Base-by-base conservation (phyloP, 2,329 filamentous ascomycete species). In the Pseudocercospora fijiensis region DNA sequence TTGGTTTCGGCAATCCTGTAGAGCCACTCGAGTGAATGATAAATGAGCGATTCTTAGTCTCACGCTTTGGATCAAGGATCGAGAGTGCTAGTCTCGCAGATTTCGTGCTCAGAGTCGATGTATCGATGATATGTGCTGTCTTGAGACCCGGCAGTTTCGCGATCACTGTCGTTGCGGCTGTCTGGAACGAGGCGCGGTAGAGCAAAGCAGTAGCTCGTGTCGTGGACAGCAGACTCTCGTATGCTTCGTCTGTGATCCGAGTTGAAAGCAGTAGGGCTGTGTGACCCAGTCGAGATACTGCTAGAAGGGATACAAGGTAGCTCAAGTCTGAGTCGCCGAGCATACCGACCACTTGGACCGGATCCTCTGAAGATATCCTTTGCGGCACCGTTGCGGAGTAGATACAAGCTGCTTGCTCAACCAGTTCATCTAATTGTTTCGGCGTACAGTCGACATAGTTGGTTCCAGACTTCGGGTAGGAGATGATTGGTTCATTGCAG, bases 1-100 rank as follows among this genome's bases (percentile, higher is more conserved):
- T 86, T 0, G 86, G 85, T 65, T 88, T 88, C 0, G 86, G 86
- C 0, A 87, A 74, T 0, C 86, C 85, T 0, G 86, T 87, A 0
- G 83, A 85, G 2, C 86, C 85, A 26, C 77, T 79, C 0, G 79
- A 81, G 66, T 82, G 80, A 9, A 82, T 78, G 56, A 78, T 80
- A 76, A 72, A 77, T 4, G 68, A 72, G 58, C 75, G 69, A 68
- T 75, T 68, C n/a, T 63, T 70, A 24, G 66, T 69, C 64, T 77
- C 74, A 6, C 63, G 63, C 4, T 58, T 56, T 1, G 69, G 62
- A 22, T 77, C 71, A 13, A 77, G 62, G 22, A 69, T 65, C 7
- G 58, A 58, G 18, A 33, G 43, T 24, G 45, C 51, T 37, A 67
- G 33, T 16, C 24, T 47, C 22, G 41, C 56, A n/a, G 37, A 37